Base-by-base conservation (phyloP, 495 filamentous ascomycete genomes). In the Talaromyces trachyspermus region DNA sequence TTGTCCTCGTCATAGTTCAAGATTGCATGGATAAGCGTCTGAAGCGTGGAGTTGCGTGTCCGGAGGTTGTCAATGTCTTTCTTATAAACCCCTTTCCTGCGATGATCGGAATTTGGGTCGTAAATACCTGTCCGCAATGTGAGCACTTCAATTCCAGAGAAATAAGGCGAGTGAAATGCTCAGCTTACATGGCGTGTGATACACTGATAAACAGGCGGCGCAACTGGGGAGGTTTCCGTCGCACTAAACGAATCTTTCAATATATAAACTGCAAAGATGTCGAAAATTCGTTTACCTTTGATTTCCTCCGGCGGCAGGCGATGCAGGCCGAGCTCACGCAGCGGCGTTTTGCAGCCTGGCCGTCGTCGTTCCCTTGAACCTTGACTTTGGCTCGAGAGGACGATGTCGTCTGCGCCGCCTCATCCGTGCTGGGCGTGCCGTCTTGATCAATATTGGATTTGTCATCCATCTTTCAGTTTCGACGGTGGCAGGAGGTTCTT, bases 311-410 rank as follows among this genome's bases (percentile, higher is more conserved):
- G n/a, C 91, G 81, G 60, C 89, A 95, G 15, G 90, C 89, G 64
- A 95, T 85, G 62, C 91, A 95, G 2, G 90, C 90, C 22, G 88
- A 95, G 67, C 86, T 91, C 30, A 95, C 88, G 59, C 91, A 97
- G 59, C 89, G 76, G 52, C 91, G 75, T 64, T 97, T 97, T 20
- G 73, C 64, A 17, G 65, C 40, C 15, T 63, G 48, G 25, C 55
- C 60, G 44, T 49, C 57, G 38, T 71, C 70, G 38, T 61, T 45
- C 49, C 54, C 63, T 50, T 62, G 63, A 11, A 38, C 51, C 33
- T 63, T 54, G 30, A 49, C 49, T 37, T 55, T 63, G 2, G 15
- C 37, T 8, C 39, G 38, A 26, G 39, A 25, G 9, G 39, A 42
- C 6, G 20, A 23, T 12, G 39, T 42, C 5, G 11, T 5, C 5